A percentile compares a stretch with the other conserved stretches of the same genome.
These are phyloP conservation scores for Metschnikowia arizonensis DNA, from an alignment of 805 yeast genomes.

Conservation along the genomic window DNA sequence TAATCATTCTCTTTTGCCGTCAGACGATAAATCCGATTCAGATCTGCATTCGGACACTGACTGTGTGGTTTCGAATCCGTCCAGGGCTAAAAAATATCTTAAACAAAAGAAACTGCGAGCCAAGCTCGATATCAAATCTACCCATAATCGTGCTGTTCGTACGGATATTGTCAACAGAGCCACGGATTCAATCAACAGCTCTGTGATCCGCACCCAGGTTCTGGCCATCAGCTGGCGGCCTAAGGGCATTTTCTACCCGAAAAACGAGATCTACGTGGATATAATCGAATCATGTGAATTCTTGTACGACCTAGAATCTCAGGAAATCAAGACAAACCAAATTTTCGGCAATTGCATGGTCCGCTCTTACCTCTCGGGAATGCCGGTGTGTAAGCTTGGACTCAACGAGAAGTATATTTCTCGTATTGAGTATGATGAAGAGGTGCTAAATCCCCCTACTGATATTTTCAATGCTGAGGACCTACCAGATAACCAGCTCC, in stretches of 20 bases:
- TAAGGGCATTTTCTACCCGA: slow-evolving; percentile 42
- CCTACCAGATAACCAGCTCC: slow-evolving; percentile 13
- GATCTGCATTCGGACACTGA: slow-evolving; percentile 11
- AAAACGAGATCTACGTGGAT: slow-evolving; percentile 42
- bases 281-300: slow-evolving; percentile 39
- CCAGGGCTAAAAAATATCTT: slow-evolving; percentile 6
- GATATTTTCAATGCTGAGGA: not conserved
- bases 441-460: slow-evolving; percentile 6
- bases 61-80: slow-evolving; percentile 1
- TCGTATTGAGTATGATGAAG: slow-evolving; percentile 26
- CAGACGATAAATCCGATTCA: slow-evolving; percentile 6
- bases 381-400: slow-evolving; percentile 41
- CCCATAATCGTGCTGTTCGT: slow-evolving; percentile 36
- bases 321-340: slow-evolving; percentile 28
- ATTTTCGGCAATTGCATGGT: slow-evolving; percentile 33
- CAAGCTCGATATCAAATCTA: slow-evolving; percentile 27
- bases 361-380: slow-evolving; percentile 40
- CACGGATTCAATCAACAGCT: slow-evolving; percentile 47
- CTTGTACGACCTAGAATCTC: slow-evolving; percentile 29
- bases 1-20: slow-evolving; percentile 15
- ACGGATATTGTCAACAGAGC: slow-evolving; percentile 28
- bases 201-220: slow-evolving; percentile 73
- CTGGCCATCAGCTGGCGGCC: slow-evolving; percentile 49
- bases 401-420: slow-evolving; percentile 39
- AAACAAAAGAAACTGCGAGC: not conserved